Percentiles rank a stretch among this genome's conserved stretches.
Evolutionary conservation across 352 stramenopile genomes (phyloP).

Genomic region (Pythium aristosporum): DNA sequence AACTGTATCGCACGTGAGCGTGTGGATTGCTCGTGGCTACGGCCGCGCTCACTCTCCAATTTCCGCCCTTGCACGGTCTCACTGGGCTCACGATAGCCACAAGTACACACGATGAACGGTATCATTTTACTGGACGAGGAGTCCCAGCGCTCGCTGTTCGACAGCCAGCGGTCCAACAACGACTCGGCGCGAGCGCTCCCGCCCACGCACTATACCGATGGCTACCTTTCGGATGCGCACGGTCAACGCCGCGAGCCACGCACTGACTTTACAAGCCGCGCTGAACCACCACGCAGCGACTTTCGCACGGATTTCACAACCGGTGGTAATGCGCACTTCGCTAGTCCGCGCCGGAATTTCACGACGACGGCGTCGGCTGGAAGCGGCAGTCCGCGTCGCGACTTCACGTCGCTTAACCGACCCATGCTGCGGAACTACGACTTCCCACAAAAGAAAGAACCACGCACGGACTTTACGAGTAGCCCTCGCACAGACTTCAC

Average conservation of each 20-base stretch:
- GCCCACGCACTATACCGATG: neutral
- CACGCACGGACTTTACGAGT: constrained; percentile 1
- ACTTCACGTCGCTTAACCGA: too few species aligned
- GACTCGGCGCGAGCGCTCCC: neutral
- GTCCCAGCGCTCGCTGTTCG: neutral
- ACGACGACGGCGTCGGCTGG: too few species aligned
- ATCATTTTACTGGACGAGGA: constrained; percentile 21
- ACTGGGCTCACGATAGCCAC: too few species aligned
- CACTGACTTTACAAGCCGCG: constrained; percentile 1
- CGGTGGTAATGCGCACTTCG: too few species aligned
- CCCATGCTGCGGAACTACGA: too few species aligned
- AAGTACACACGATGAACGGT: constrained; percentile 3
- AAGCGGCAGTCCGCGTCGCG: too few species aligned
- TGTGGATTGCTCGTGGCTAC: neutral
- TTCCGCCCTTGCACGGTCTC: neutral
- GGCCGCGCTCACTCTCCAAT: neutral
- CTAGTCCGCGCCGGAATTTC: too few species aligned
- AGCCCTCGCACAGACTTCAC: constrained; percentile 12
- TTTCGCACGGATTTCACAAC: constrained; percentile 47
- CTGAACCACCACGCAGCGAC: constrained; percentile 22
- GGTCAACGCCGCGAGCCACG: neutral
- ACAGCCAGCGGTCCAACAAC: constrained; percentile 1
- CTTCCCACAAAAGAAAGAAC: neutral
- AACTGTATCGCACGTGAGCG: too few species aligned
- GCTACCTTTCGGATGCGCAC: neutral